Conservation (phyloP, 2,329 filamentous ascomycete genomes). For the Colletotrichum sp. region DNA sequence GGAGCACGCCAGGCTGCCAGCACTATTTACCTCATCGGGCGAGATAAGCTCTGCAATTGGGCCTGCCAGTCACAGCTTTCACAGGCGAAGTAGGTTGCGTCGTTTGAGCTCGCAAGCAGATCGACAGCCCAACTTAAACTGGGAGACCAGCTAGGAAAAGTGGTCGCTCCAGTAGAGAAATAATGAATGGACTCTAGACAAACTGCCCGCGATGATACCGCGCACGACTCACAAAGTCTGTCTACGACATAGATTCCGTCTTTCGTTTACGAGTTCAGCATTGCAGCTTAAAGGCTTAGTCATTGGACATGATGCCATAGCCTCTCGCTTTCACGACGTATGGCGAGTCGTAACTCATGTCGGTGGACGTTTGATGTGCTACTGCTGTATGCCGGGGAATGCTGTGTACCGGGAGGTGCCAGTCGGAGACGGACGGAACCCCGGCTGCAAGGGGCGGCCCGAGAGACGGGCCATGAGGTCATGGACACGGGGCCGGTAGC, state of each 20-base stretch:
- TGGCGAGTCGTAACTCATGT: background rate
- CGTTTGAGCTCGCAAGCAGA: background rate
- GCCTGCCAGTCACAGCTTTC: background rate
- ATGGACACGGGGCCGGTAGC: slow-evolving; percentile 3
- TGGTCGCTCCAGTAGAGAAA: background rate
- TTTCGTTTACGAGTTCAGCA: background rate
- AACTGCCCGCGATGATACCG: background rate
- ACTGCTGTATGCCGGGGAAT: background rate
- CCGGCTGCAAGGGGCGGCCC: slow-evolving; percentile 6
- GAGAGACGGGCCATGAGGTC: slow-evolving; percentile 9
- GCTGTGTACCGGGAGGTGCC: background rate
- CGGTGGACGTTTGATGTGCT: background rate
- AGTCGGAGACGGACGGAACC: slow-evolving; percentile 9
- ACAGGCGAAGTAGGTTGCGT: background rate
- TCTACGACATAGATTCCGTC: background rate
- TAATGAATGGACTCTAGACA: background rate
- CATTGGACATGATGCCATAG: background rate
- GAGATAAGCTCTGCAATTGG: background rate
- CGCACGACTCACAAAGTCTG: background rate
- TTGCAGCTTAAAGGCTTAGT: background rate
- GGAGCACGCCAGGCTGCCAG: background rate
- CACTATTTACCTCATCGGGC: background rate
- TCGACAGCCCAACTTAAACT: accelerated
- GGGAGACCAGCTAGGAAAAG: background rate
- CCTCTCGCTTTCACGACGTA: background rate